A percentile compares a stretch with the other conserved stretches of the same genome.
Conservation (phyloP, 2,329 filamentous ascomycete genomes). For the Rutstroemia sp. region DNA sequence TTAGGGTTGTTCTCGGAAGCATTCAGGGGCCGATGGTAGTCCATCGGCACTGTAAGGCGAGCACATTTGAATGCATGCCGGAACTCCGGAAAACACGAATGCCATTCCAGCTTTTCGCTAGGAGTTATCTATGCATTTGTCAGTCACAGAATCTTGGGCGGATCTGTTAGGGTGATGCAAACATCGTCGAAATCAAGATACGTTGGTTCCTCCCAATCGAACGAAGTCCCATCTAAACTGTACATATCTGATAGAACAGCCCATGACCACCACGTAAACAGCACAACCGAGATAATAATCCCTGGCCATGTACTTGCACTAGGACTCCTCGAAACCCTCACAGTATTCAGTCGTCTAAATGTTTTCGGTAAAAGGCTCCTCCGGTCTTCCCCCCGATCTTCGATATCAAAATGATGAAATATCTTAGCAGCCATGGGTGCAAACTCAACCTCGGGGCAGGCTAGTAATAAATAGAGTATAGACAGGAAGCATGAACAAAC, state of each 20-base stretch:
- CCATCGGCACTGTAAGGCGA: constrained; percentile 40
- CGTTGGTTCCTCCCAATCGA: neutral
- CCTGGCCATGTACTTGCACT: neutral
- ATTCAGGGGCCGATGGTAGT: constrained; percentile 37
- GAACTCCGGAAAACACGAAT: constrained; percentile 32
- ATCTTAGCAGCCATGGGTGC: neutral
- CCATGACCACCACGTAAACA: constrained; percentile 10
- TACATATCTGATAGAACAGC: constrained; percentile 2
- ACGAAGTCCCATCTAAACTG: neutral
- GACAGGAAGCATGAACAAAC: too few species aligned
- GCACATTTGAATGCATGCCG: constrained; percentile 32
- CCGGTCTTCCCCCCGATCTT: constrained; percentile 1
- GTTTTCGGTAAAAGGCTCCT: constrained; percentile 7
- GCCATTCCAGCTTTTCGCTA: constrained; percentile 38
- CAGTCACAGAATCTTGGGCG: neutral
- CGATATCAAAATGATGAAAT: constrained; percentile 2
- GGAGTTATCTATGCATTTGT: constrained; percentile 33
- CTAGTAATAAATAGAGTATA: neutral
- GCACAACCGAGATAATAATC: constrained; percentile 1
- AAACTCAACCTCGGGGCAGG: neutral
- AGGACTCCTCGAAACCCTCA: neutral
- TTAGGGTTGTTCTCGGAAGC: constrained; percentile 23
- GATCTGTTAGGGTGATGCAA: neutral
- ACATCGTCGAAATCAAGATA: constrained; percentile 5
- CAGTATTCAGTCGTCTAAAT: neutral